Conservation (phyloP, 2,329 filamentous ascomycete genomes). For the Clarireedia monteithiana region DNA sequence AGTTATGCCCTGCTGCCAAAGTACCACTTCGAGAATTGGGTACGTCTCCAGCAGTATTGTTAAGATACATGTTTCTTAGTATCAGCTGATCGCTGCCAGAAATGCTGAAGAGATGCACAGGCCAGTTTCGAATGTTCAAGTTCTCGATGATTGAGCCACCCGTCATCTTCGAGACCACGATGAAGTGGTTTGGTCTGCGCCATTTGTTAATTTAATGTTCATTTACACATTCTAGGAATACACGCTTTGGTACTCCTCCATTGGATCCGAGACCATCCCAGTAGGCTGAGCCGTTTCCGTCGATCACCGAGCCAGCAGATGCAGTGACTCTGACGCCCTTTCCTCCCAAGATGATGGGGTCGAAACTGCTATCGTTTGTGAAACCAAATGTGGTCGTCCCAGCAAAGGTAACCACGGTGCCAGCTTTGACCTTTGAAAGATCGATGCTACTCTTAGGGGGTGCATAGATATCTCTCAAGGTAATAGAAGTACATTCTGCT, state of each 20-base stretch:
- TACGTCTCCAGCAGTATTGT: conserved; percentile 47
- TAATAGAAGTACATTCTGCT: conserved; percentile 44
- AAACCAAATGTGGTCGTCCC: conserved; percentile 43
- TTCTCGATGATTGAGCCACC: conserved; percentile 40
- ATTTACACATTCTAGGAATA: background rate
- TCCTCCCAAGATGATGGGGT: conserved; percentile 43
- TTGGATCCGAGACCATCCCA: conserved; percentile 56
- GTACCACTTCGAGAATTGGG: conserved; percentile 26
- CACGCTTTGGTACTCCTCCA: conserved; percentile 36
- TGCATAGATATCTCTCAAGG: conserved; percentile 46
- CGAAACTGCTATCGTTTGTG: conserved; percentile 20
- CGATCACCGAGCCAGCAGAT: conserved; percentile 43
- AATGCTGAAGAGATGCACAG: conserved; percentile 43
- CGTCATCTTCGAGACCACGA: conserved; percentile 26
- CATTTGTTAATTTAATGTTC: background rate
- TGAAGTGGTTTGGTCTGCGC: conserved; percentile 49
- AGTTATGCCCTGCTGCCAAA: conserved; percentile 37
- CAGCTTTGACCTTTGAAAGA: conserved; percentile 42
- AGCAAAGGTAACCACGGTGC: conserved; percentile 51
- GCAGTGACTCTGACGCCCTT: conserved; percentile 45
- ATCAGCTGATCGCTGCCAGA: conserved; percentile 36
- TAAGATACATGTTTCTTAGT: conserved; percentile 44
- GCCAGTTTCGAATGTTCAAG: conserved; percentile 45
- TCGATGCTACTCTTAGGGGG: conserved; percentile 50
- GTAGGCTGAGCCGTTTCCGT: conserved; percentile 44